phyloP scores from a whole-genome alignment of 2,329 filamentous ascomycete genomes.

The Aspergillus latus region DNA sequence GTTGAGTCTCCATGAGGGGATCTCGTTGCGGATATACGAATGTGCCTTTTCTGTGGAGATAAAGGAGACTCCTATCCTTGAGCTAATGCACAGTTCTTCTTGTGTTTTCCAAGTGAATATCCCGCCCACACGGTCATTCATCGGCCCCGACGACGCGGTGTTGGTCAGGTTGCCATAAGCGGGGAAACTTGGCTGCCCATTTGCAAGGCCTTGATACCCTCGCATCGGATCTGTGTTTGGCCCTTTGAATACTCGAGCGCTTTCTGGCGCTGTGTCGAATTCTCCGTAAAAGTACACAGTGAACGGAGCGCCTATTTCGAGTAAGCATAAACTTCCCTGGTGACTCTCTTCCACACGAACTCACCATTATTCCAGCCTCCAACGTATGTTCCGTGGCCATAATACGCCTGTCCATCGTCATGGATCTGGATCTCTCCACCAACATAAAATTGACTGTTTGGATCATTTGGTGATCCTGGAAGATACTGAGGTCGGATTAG shows the following conservation, averaged over 20 bases:
- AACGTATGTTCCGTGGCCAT: slow-evolving; percentile 50
- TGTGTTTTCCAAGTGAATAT: slow-evolving; percentile 60
- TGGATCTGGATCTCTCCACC: slow-evolving; percentile 43
- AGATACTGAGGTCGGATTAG: slow-evolving; percentile 44
- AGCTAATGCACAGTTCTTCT: slow-evolving; percentile 53
- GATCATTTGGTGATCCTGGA: slow-evolving; percentile 42
- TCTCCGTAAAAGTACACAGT: slow-evolving; percentile 49
- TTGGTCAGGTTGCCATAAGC: slow-evolving; percentile 50
- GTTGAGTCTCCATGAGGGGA: slow-evolving; percentile 63
- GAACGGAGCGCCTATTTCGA: slow-evolving; percentile 34
- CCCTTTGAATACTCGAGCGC: slow-evolving; percentile 40
- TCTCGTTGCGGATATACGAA: slow-evolving; percentile 62
- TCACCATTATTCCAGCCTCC: slow-evolving; percentile 48
- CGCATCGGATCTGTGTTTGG: slow-evolving; percentile 37
- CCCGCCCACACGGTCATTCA: slow-evolving; percentile 57
- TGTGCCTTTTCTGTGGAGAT: slow-evolving; percentile 66
- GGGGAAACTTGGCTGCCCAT: slow-evolving; percentile 59
- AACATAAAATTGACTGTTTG: slow-evolving; percentile 44
- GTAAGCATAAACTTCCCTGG: neutral
- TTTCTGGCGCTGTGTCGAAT: slow-evolving; percentile 40
- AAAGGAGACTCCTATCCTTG: slow-evolving; percentile 66
- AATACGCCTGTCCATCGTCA: slow-evolving; percentile 43
- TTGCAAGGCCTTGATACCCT: slow-evolving; percentile 52
- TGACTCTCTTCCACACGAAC: neutral
- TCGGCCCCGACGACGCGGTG: slow-evolving; percentile 57